Evolutionary conservation across 495 filamentous ascomycete species (phyloP).

Genomic region (Penicillium angulare): DNA sequence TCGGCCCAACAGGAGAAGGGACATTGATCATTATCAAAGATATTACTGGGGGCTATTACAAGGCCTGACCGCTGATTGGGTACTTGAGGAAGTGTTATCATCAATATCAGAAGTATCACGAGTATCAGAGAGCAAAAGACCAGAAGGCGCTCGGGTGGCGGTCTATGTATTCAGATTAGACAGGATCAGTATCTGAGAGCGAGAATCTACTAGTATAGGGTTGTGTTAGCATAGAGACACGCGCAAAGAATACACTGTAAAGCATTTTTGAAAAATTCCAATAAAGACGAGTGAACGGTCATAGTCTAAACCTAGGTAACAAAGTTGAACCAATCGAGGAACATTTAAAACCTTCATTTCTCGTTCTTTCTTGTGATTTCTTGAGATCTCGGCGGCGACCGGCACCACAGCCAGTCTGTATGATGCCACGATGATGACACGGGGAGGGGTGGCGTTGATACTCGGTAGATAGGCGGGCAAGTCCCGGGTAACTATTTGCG

Average conservation of each 20-base stretch:
- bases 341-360: no score
- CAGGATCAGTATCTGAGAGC: no score
- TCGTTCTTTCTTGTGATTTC: not conserved
- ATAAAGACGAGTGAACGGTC: not conserved
- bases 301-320: not conserved
- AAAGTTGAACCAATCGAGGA: not conserved
- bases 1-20: slow-evolving; percentile 28
- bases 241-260: no score
- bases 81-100: slow-evolving; percentile 13
- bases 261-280: no score
- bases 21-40: slow-evolving; percentile 23
- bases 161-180: slow-evolving; percentile 13
- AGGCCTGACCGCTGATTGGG: slow-evolving; percentile 21
- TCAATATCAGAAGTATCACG: not conserved
- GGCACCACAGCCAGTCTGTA: slow-evolving; percentile 15
- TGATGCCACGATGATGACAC: slow-evolving; percentile 34
- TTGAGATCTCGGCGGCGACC: slow-evolving; percentile 20
- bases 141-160: slow-evolving; percentile 4
- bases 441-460: slow-evolving; percentile 21
- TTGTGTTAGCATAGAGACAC: no score
- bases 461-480: slow-evolving; percentile 1
- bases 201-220: no score
- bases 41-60: slow-evolving; percentile 23
- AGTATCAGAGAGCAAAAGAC: not conserved
- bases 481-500: slow-evolving; percentile 4